A percentile compares a stretch with the other conserved stretches of the same genome.
Conservation (phyloP, 495 filamentous ascomycete genomes). For the Terfezia boudieri region DNA sequence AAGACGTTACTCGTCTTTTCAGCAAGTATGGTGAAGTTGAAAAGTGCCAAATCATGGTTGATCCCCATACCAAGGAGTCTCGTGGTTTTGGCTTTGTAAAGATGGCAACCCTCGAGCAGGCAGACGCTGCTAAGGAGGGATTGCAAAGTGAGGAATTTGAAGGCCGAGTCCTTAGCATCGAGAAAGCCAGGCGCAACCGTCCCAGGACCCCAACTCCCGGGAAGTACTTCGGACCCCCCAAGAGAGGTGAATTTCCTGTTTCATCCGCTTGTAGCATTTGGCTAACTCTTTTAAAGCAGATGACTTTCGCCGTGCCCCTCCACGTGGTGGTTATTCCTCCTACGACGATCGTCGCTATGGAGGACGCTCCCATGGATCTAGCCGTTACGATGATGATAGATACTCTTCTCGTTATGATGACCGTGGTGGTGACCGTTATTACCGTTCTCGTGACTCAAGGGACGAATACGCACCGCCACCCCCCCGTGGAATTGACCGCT, state of each 20-base stretch:
- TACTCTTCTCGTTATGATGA: slow-evolving; percentile 34
- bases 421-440: slow-evolving; percentile 34
- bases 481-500: slow-evolving; percentile 40
- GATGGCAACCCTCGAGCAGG: slow-evolving; percentile 82
- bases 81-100: slow-evolving; percentile 99
- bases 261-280: slow-evolving; percentile 5
- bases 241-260: slow-evolving; percentile 49
- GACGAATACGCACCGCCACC: slow-evolving; percentile 43
- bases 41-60: slow-evolving; percentile 98
- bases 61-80: slow-evolving; percentile 92
- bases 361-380: slow-evolving; percentile 25
- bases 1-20: slow-evolving; percentile 81
- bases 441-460: slow-evolving; percentile 26
- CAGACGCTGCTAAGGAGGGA: slow-evolving; percentile 89
- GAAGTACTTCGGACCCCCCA: slow-evolving; percentile 97
- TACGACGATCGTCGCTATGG: slow-evolving; percentile 30
- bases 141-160: slow-evolving; percentile 89
- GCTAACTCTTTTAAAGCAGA: slow-evolving; percentile 25
- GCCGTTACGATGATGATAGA: not conserved
- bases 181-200: slow-evolving; percentile 88
- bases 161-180: slow-evolving; percentile 89
- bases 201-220: slow-evolving; percentile 92
- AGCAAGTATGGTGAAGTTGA: slow-evolving; percentile 97
- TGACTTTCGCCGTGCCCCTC: slow-evolving; percentile 32
- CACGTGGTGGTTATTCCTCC: slow-evolving; percentile 21